Conservation (phyloP, 73 alveolate species). For the Paramecium primaurelia region DNA sequence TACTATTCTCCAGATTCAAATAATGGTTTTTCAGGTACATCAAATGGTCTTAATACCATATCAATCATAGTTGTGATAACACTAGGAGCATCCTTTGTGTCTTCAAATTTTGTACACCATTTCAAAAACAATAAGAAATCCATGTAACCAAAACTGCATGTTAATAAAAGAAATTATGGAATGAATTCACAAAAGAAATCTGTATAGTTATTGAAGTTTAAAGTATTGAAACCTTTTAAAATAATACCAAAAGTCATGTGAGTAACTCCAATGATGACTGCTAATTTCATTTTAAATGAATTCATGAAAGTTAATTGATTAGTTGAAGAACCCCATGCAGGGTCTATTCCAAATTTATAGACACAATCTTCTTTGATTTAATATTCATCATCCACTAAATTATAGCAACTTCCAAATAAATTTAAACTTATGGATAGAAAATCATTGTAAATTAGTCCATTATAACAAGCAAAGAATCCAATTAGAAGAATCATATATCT, state of each 20-base stretch:
- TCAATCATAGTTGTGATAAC: slow-evolving; percentile 91
- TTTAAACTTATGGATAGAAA: slow-evolving; percentile 78
- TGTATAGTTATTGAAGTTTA: slow-evolving; percentile 62
- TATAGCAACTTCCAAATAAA: slow-evolving; percentile 74
- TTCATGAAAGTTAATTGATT: slow-evolving; percentile 77
- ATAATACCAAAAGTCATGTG: slow-evolving; percentile 86
- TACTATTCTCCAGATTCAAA: slow-evolving; percentile 65
- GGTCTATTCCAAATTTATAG: slow-evolving; percentile 95
- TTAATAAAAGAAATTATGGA: slow-evolving; percentile 79
- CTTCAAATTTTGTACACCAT: slow-evolving; percentile 72
- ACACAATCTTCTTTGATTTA: slow-evolving; percentile 54
- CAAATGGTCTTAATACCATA: slow-evolving; percentile 85
- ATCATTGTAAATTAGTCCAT: slow-evolving; percentile 87
- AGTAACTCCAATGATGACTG: slow-evolving; percentile 85
- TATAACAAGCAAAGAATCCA: slow-evolving; percentile 83
- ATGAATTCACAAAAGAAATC: slow-evolving; percentile 81
- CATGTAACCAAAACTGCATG: slow-evolving; percentile 89
- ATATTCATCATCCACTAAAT: neutral
- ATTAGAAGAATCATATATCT: slow-evolving; percentile 79
- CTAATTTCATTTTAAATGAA: slow-evolving; percentile 85
- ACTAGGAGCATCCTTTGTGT: slow-evolving; percentile 86
- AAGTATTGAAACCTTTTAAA: slow-evolving; percentile 79
- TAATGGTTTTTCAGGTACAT: slow-evolving; percentile 67
- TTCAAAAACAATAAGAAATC: slow-evolving; percentile 79
- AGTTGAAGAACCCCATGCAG: slow-evolving; percentile 75